Conservation (phyloP, 225 moss, liverwort and hornwort species). For the Polytrichum formosum region DNA sequence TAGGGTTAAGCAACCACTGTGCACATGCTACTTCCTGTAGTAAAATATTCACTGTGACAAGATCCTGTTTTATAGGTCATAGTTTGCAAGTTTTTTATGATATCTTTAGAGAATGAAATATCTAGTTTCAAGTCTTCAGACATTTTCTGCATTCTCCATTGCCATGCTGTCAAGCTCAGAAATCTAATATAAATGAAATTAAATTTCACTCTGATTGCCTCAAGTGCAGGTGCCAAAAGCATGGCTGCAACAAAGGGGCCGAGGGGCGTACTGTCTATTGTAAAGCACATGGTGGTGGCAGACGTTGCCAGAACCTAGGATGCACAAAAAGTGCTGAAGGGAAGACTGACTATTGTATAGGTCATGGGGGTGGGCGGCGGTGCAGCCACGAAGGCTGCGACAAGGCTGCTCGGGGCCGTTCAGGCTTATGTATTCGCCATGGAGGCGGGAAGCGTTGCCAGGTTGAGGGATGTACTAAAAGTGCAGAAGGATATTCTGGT, state of each 20-base stretch:
- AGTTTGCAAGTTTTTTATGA: too few relatives aligned
- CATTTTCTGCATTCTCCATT: background rate
- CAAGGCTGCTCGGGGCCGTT: conserved; percentile 98
- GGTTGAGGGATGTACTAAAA: conserved; percentile 88
- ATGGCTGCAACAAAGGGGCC: conserved; percentile 96
- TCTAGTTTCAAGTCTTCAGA: too few relatives aligned
- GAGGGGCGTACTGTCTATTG: conserved; percentile 98
- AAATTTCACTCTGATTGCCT: conserved; percentile 72
- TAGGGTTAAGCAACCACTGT: too few relatives aligned
- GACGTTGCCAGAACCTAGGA: conserved; percentile 89
- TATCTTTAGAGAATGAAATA: too few relatives aligned
- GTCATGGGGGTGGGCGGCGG: conserved; percentile 94
- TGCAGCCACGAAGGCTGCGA: conserved; percentile 87
- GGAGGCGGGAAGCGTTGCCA: conserved; percentile 97
- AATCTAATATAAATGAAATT: conserved; percentile 31
- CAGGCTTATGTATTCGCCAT: conserved; percentile 94
- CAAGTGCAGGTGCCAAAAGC: conserved; percentile 93
- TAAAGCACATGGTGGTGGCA: conserved; percentile 96
- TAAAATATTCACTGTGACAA: too few relatives aligned
- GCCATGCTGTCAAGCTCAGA: background rate
- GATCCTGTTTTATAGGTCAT: too few relatives aligned
- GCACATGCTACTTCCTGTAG: too few relatives aligned
- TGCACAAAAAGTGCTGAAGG: conserved; percentile 99
- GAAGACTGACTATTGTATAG: conserved; percentile 94
- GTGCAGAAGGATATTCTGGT: conserved; percentile 94